Base-by-base conservation (phyloP, 352 stramenopile genomes). In the Globisporangium ultimum region DNA sequence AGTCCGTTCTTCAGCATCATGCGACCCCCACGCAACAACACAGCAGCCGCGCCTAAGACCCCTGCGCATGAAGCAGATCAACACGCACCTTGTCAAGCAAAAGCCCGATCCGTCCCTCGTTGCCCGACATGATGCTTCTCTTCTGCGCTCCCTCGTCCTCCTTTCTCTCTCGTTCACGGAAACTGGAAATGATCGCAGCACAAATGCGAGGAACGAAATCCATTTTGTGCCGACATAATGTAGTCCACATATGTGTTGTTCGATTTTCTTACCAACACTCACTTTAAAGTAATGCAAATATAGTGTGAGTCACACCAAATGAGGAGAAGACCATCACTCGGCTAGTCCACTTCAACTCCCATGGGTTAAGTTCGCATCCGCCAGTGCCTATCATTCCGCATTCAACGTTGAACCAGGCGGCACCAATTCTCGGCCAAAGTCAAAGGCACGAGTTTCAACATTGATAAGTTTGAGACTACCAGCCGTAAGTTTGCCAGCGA, bases 31-130 rank as follows among this genome's bases (percentile, higher is more conserved):
- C 18, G 10, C 40, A 51, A 14, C 0, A 18, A 32, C 32, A 17
- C 38, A 13, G 38, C 38, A 43, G 38, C 38, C 14, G 38, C 38
- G 14, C 55, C 9, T 17, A 36, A 22, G 15, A 47, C n/a, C 4
- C n/a, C 28, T 15, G 38, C 28, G 12, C 32, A 38, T 10, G 17
- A 7, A 48, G 21, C 17, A 7, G 1, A 21, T 13, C n/a, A 20
- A 6, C n/a, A 12, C 60, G 22, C 42, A 89, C 83, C 75, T 93
- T 93, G 71, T 93, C 84, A 55, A 93, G 74, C 68, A 93, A 51
- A 60, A 85, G 84, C 64, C 73, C 70, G 68, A 93, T 91, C 49
- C 84, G 84, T 58, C 89, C 79, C 66, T 89, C 79, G 71, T 87
- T 83, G 42, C 59, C 77, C 51, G 76, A 76, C 83, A 92, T 92